Evolutionary conservation across 495 filamentous ascomycete species (phyloP), one percentile per base, ranked within the genome.

Genomic region (Aspergillus kassunensis): DNA sequence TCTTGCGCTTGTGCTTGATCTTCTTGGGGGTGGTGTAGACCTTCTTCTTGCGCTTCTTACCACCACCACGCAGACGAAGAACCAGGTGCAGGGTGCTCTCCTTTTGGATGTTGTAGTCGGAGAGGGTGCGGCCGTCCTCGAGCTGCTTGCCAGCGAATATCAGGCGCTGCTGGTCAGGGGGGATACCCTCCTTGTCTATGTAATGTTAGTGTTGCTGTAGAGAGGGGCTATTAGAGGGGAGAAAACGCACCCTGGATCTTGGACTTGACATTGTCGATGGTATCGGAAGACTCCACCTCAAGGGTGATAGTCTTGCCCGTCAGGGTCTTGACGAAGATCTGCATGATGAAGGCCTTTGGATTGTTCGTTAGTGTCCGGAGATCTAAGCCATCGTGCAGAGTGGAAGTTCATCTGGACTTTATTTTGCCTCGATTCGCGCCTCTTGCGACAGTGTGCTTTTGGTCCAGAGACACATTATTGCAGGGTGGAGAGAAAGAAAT

Each of bases 221-320:
- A 16, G 15, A 19, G 11, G 8, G 0, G 20, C 13, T 30, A 9
- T 19, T 24, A 15, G 1, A 33, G 23, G 34, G 3, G 39, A 10
- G 34, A 35, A 27, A 30, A 54, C 76, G 41, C 68, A 84, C 83
- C 83, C 73, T 87, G 86, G 61, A 89, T 89, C 76, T 87, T 89
- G 78, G 89, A 88, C 83, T 98, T 98, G 80, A 98, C 93, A 88
- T 97, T 97, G 83, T 97, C 95, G 75, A 99, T 97, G 67, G 92
- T 97, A 78, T 99, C 95, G 65, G 84, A 90, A 54, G 92, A 96
- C 87, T 97, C 93, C 77, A 97, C 95, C 91, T 99, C 93, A 67
- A 99, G 95, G 89, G 93, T 99, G 87, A 97, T 97, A 70, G 93
- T 99, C 86, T 97, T 99, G 71, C 93, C 93, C 88, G 95, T 97